Base-by-base conservation (phyloP, 2,329 filamentous ascomycete species). In the Colletotrichum theobromicola region DNA sequence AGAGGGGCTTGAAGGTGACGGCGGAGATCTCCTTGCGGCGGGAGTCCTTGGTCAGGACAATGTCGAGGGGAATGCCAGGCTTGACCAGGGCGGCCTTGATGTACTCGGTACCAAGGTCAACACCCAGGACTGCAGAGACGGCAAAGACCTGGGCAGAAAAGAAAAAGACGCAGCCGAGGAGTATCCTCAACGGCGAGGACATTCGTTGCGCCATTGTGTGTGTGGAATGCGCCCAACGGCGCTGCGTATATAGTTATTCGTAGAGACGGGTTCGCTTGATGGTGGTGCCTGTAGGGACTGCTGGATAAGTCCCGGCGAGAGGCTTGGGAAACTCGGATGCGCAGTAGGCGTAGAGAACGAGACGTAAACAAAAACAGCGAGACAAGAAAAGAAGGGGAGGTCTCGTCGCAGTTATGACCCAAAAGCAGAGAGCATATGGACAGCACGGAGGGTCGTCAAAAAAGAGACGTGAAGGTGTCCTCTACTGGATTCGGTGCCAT, bases 1-100 rank as follows among this genome's bases (percentile, higher is more conserved):
- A 90, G n/a, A 91, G 89, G 46, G 96, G 95, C 86, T 99, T 98
- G 87, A 99, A 98, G 57, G 95, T 94, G 78, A 99, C 92, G 55
- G 95, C 96, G 3, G 96, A 95, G 28, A 91, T 91, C 84, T 99
- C 97, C 88, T 99, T 99, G 81, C 97, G 94, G 84, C 98, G 94
- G 34, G 97, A 98, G 86, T 99, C 97, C 84, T 98, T 99, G 34
- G 96, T 98, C 71, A 98, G 90, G 83, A 99, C 96, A 78, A 99
- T 98, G 79, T 99, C 97, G 82, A 99, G 94, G 13, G 97, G 97
- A 67, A 98, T 96, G 75, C 97, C 97, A 3, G 97, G 97, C 87
- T 98, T 98, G 76, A 99, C 96, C 55, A 99, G 91, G 16, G 94
- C 93, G 32, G 96, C 96, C 88, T 98, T 99, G 87, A 99, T 94